Evolutionary conservation across 306 rosid genomes (phyloP), one percentile per base, ranked within the genome.

Genomic region (Dryas alaskensis): DNA sequence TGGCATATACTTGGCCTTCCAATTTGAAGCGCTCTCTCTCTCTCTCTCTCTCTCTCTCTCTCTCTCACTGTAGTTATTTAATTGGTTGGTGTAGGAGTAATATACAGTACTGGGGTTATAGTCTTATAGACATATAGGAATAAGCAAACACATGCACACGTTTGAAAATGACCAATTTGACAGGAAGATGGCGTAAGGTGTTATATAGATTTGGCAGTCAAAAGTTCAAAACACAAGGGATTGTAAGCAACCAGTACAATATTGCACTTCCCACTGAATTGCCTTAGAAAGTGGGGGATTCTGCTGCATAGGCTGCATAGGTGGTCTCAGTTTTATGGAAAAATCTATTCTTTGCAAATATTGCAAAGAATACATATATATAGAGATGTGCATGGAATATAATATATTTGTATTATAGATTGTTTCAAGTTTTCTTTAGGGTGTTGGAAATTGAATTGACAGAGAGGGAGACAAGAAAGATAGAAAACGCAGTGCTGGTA

Each of bases 371-470:
- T 31, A 31, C 1, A 31, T 31, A 31, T 31, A 2, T 31, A 31
- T 31, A 31, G 3, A 31, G 37, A 31, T 31, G 37, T 31, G 22
- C 22, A 22, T 22, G 37, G 1, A 31, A 31, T 31, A 31, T 31
- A 31, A 31, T 31, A 31, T 31, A 31, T 31, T 31, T 1, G 37
- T 31, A 31, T 31, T 31, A 31, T 31, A 31, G 37, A 31, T 31
- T 31, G 37, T 31, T 2, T 31, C 37, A 1, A 31, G 37, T 31
- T 31, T 31, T 31, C 12, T 4, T 64, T 68, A 37, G 68, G 73
- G 81, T 75, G 80, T 84, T 89, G 89, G 93, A 81, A 89, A 86
- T 86, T 89, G 89, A 79, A 86, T 82, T 62, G 45, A 42, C 39
- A 49, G 37, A 19, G 5, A 27, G 50, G 72, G 72, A 70, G 77